Evolutionary conservation across 2,329 filamentous ascomycete species (phyloP).

Genomic region (Neophaeococcomyces aloes): DNA sequence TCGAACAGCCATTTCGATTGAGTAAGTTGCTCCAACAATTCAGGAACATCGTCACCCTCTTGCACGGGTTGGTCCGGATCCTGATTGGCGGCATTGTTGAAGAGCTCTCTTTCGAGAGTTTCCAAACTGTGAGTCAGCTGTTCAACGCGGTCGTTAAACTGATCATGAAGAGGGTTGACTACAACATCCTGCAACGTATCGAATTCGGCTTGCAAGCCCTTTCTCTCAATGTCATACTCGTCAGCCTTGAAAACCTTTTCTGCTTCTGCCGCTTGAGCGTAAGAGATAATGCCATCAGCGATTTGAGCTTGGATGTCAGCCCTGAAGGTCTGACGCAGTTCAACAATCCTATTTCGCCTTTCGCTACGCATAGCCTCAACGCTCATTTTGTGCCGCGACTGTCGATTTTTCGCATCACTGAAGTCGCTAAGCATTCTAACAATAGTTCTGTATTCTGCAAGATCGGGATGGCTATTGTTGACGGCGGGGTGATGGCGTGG

Average conservation of each 20-base stretch:
- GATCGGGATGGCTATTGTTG: constrained; percentile 86
- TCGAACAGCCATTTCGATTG: constrained; percentile 97
- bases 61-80: constrained; percentile 80
- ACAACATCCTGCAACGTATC: constrained; percentile 75
- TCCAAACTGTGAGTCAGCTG: constrained; percentile 69
- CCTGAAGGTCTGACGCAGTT: constrained; percentile 56
- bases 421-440: constrained; percentile 67
- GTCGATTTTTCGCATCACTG: constrained; percentile 58
- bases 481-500: constrained; percentile 90
- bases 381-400: constrained; percentile 40
- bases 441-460: constrained; percentile 63
- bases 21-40: constrained; percentile 86
- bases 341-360: constrained; percentile 41
- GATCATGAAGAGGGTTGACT: constrained; percentile 70
- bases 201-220: constrained; percentile 68
- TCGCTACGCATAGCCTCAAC: constrained; percentile 47
- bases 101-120: constrained; percentile 60
- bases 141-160: constrained; percentile 64
- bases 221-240: constrained; percentile 61
- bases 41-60: constrained; percentile 88
- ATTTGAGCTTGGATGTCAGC: constrained; percentile 70
- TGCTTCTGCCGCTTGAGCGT: constrained; percentile 69
- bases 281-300: constrained; percentile 64
- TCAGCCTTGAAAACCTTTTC: constrained; percentile 62
- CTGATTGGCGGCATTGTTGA: constrained; percentile 56